phyloP scores from a whole-genome alignment of 495 filamentous ascomycete genomes.

The Lichina pygmaea region DNA sequence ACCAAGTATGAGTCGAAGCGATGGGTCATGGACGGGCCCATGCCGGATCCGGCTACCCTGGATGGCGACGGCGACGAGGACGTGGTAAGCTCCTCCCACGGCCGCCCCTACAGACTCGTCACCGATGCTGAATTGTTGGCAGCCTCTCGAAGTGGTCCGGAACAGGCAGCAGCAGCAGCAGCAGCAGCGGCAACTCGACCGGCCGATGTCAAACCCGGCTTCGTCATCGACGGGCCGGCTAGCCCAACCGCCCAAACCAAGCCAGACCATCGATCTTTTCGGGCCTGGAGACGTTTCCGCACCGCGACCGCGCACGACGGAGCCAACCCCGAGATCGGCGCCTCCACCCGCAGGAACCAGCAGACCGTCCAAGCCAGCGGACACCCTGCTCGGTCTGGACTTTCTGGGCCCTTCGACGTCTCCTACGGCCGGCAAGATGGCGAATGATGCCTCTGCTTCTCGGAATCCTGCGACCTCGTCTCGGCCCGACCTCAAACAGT shows the following conservation, averaged over 20 bases:
- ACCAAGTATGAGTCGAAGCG: slow-evolving; percentile 96
- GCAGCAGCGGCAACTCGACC: slow-evolving; percentile 17
- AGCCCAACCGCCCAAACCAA: slow-evolving; percentile 6
- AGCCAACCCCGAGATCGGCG: slow-evolving; percentile 19
- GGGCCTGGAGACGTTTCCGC: slow-evolving; percentile 26
- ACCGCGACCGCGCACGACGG: slow-evolving; percentile 38
- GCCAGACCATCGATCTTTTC: slow-evolving; percentile 31
- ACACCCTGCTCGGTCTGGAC: slow-evolving; percentile 79
- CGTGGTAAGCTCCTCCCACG: slow-evolving; percentile 19
- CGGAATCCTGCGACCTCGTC: slow-evolving; percentile 33
- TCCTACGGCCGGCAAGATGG: slow-evolving; percentile 22
- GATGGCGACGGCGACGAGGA: slow-evolving; percentile 68
- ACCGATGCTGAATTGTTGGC: slow-evolving; percentile 1
- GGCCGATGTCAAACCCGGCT: slow-evolving; percentile 25
- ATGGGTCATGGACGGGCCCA: slow-evolving; percentile 91
- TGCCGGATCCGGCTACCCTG: slow-evolving; percentile 74
- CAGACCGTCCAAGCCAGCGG: slow-evolving; percentile 42
- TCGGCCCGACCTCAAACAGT: slow-evolving; percentile 84
- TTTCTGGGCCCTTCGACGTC: slow-evolving; percentile 55
- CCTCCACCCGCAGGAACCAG: slow-evolving; percentile 35
- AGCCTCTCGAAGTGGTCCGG: slow-evolving; percentile 48
- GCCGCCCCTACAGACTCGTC: neutral
- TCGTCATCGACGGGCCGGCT: slow-evolving; percentile 11
- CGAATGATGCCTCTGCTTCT: slow-evolving; percentile 30
- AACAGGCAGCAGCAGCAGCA: slow-evolving; percentile 32